These are phyloP conservation scores for Cordyceps tenuipes DNA, from an alignment of 2,329 filamentous ascomycete genomes.

Conservation along the genomic window DNA sequence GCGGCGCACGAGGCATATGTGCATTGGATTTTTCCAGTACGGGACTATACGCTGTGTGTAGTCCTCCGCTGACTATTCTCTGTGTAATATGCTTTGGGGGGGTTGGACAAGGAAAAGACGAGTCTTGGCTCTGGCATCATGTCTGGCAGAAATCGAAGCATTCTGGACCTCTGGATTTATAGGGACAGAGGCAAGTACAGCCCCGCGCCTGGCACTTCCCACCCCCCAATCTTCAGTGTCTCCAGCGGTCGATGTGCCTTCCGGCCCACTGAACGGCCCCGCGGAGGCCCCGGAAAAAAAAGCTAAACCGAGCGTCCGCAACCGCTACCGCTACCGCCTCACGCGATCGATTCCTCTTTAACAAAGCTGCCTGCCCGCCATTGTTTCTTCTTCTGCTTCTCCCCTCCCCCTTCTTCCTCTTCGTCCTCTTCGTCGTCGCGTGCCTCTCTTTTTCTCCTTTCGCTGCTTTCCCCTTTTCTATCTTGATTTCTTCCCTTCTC, in stretches of 20 bases:
- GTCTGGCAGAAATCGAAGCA: neutral
- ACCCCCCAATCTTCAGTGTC: neutral
- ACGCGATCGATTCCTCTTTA: slow-evolving; percentile 11
- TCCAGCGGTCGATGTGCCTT: neutral
- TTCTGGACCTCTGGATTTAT: neutral
- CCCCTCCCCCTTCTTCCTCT: slow-evolving; percentile 8
- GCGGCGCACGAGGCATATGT: neutral
- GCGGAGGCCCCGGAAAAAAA: slow-evolving; percentile 11
- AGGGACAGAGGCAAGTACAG: neutral
- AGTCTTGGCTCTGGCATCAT: neutral
- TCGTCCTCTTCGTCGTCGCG: neutral
- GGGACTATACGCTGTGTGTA: neutral
- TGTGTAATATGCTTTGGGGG: neutral
- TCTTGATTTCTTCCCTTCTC: neutral
- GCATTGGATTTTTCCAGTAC: neutral
- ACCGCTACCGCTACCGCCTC: slow-evolving; percentile 4
- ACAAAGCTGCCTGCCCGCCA: slow-evolving; percentile 6
- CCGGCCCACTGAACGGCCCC: slow-evolving; percentile 1
- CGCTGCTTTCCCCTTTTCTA: slow-evolving; percentile 6
- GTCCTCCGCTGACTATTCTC: neutral
- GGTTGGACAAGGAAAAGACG: neutral
- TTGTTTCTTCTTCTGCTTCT: slow-evolving; percentile 2
- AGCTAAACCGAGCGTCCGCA: slow-evolving; percentile 10
- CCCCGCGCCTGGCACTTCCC: too few species aligned
- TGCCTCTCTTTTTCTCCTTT: neutral